Evolutionary conservation across 2,329 filamentous ascomycete species (phyloP).

Genomic region (Aspergillus novofumigatus): DNA sequence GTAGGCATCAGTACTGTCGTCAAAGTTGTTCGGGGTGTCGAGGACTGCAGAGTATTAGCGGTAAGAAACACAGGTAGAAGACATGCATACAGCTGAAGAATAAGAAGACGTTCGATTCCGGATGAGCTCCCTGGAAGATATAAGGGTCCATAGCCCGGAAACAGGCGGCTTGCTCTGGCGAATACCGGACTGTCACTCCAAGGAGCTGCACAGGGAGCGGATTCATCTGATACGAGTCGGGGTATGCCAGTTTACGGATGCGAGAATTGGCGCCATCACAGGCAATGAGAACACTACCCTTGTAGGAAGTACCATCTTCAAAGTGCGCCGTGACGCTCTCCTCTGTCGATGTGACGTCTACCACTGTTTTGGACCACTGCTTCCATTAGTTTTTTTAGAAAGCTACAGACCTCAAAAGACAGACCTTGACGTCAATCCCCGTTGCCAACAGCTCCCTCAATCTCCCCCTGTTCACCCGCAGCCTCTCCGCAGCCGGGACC

Average conservation of each 20-base stretch:
- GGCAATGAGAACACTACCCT: conserved; percentile 46
- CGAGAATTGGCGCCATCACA: conserved; percentile 51
- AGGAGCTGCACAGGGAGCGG: conserved; percentile 49
- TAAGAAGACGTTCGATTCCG: conserved; percentile 48
- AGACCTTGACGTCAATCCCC: conserved; percentile 46
- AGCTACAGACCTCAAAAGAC: background rate
- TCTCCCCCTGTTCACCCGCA: conserved; percentile 47
- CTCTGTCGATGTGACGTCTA: conserved; percentile 28
- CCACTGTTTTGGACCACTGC: conserved; percentile 39
- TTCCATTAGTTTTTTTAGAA: background rate
- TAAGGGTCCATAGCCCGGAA: conserved; percentile 50
- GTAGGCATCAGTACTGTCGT: conserved; percentile 35
- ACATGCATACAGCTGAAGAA: conserved; percentile 49
- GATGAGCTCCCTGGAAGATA: conserved; percentile 53
- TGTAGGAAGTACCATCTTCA: conserved; percentile 42
- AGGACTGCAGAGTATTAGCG: conserved; percentile 37
- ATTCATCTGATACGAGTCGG: conserved; percentile 26
- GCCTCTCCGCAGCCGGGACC: conserved; percentile 43
- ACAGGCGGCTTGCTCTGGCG: conserved; percentile 39
- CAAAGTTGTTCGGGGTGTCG: conserved; percentile 45
- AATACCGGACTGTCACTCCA: conserved; percentile 44
- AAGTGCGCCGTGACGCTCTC: conserved; percentile 44
- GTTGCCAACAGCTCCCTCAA: conserved; percentile 46
- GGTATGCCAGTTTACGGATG: conserved; percentile 33
- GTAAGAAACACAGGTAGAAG: background rate